Base-by-base conservation (phyloP, 2,329 filamentous ascomycete species). In the Colletotrichum melonis region DNA sequence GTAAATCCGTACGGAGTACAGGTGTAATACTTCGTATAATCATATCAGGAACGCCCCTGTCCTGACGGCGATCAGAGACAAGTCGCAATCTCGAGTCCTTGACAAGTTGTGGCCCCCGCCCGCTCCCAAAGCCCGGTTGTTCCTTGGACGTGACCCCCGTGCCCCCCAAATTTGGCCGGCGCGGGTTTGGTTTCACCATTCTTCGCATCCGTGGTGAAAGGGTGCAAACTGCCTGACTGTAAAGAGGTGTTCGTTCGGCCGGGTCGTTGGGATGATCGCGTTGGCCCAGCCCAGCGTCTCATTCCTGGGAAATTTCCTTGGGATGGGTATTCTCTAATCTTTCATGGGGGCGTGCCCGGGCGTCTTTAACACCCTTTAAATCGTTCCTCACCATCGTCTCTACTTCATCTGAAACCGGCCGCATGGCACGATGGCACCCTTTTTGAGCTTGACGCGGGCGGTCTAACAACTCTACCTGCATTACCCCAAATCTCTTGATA, bases 21-120 rank as follows among this genome's bases (percentile, higher is more conserved):
- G 30, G 30, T 32, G 9, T 9, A 32, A 30, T 32, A 32, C 8
- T 32, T 32, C 11, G 32, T 12, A 12, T 5, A 5, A 12, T 35
- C 32, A 19, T 5, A 24, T 30, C 6, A 54, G 11, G 46, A 22
- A 11, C 26, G 8, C 58, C 67, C 67, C 49, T 70, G 70, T 28
- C 56, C 60, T 62, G 70, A 64, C 70, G 70, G 64, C 70, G 70
- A 73, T 73, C 70, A 70, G 67, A 66, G 67, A 70, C 70, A 66
- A 62, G 67, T 73, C 70, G 24, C 60, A 73, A 73, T 73, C 67
- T 73, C 11, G 11, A 35, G 32, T 12, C 32, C 32, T 35, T 69
- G 70, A 65, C 60, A 73, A 65, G 67, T 69, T 64, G 59, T 14
- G 6, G 19, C 55, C 22, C 32, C 67, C 42, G 35, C 46, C 60